Percentiles rank a stretch among this genome's conserved stretches.
phyloP scores from a whole-genome alignment of 2,329 filamentous ascomycete genomes.

The Claviceps spartinae region DNA sequence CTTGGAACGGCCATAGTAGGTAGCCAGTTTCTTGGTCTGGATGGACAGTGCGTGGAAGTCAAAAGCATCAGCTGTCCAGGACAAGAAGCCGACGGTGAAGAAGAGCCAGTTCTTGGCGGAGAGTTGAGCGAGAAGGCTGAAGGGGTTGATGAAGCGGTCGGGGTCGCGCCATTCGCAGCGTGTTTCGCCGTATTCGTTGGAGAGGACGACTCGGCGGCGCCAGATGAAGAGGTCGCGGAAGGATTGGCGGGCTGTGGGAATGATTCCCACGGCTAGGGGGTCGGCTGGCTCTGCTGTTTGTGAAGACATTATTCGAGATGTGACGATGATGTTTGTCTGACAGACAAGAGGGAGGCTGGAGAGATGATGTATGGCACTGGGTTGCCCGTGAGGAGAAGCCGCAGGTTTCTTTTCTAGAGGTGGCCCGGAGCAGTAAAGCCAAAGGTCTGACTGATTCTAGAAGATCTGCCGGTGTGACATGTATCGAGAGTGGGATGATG shows the following conservation, averaged over 20 bases:
- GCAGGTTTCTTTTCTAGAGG: too few relatives aligned
- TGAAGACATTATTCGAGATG: neutral
- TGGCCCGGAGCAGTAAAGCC: too few relatives aligned
- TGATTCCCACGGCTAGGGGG: conserved; percentile 50
- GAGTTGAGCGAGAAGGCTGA: conserved; percentile 53
- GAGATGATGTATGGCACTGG: too few relatives aligned
- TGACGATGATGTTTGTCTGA: too few relatives aligned
- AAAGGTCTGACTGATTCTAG: too few relatives aligned
- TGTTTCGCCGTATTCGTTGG: conserved; percentile 50
- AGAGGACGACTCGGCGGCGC: conserved; percentile 58
- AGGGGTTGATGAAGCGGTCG: conserved; percentile 53
- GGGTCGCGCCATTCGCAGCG: conserved; percentile 55
- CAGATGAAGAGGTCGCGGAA: conserved; percentile 54
- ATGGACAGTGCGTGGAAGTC: conserved; percentile 74
- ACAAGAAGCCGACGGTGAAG: conserved; percentile 58
- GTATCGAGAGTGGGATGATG: too few relatives aligned
- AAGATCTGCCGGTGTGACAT: too few relatives aligned
- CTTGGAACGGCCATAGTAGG: conserved; percentile 35
- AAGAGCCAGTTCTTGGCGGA: conserved; percentile 57
- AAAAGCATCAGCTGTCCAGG: conserved; percentile 74
- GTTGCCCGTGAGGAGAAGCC: too few relatives aligned
- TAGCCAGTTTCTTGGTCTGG: conserved; percentile 56
- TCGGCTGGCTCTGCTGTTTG: conserved; percentile 40
- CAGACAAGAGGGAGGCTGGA: too few relatives aligned
- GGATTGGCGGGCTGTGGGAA: conserved; percentile 51